Percentiles rank a stretch among this genome's conserved stretches.
Conservation (phyloP, 2,329 filamentous ascomycete species). For the Aschersonia sp. region DNA sequence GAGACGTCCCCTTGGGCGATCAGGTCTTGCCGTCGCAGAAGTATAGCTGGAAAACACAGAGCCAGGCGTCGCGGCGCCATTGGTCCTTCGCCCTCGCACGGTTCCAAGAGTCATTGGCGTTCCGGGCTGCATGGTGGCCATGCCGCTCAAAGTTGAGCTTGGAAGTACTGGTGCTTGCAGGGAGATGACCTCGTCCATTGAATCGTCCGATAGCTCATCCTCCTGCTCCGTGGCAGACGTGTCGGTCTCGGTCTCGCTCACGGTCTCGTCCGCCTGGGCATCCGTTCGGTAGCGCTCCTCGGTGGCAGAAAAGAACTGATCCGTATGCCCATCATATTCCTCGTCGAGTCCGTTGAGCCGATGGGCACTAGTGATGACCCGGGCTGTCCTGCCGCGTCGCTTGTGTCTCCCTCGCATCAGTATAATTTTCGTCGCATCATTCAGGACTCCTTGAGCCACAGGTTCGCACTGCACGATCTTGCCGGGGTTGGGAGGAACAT, state of each 20-base stretch:
- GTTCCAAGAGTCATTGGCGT: conserved; percentile 61
- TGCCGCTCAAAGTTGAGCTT: conserved; percentile 61
- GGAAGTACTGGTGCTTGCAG: conserved; percentile 67
- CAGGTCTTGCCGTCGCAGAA: conserved; percentile 63
- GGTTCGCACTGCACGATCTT: conserved; percentile 90
- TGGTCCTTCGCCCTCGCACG: conserved; percentile 44
- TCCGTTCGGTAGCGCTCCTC: conserved; percentile 59
- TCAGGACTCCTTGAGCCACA: conserved; percentile 73
- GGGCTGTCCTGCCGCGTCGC: conserved; percentile 34
- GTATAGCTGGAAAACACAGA: conserved; percentile 87
- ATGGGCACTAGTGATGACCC: conserved; percentile 25
- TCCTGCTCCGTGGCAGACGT: conserved; percentile 51
- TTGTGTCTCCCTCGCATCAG: conserved; percentile 50
- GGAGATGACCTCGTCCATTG: conserved; percentile 86
- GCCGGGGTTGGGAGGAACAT: conserved; percentile 69
- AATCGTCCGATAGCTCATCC: conserved; percentile 74
- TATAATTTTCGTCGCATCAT: conserved; percentile 69
- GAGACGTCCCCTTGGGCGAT: conserved; percentile 58
- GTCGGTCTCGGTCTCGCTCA: conserved; percentile 49
- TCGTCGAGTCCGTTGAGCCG: conserved; percentile 42
- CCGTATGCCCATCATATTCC: conserved; percentile 70
- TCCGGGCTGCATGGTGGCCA: conserved; percentile 67
- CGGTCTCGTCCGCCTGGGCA: conserved; percentile 42
- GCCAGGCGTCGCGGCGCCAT: conserved; percentile 67
- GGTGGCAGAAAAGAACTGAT: conserved; percentile 84